Evolutionary conservation across 257 asterid genomes (phyloP).

Genomic region (Lithospermum erythrorhizon): DNA sequence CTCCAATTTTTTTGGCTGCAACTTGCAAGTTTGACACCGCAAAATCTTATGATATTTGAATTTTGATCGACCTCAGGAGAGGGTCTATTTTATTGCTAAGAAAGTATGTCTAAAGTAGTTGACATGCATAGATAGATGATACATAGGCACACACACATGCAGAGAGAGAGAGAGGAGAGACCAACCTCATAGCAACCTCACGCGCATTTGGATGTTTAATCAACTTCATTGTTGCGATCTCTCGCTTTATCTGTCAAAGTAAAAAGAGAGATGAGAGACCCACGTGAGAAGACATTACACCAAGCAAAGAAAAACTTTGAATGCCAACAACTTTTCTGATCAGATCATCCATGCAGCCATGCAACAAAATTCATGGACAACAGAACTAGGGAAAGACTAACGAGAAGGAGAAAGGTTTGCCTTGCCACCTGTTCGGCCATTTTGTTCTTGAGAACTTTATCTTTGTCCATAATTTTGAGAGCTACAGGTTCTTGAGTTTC

Average conservation of each 20-base stretch:
- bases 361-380: no score
- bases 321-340: no score
- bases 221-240: constrained; percentile 84
- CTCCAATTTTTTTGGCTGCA: neutral
- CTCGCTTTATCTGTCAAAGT: constrained; percentile 67
- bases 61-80: no score
- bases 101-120: neutral
- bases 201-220: constrained; percentile 80
- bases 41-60: no score
- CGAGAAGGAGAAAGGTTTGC: neutral
- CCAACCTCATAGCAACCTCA: constrained; percentile 62
- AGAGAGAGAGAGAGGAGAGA: constrained; percentile 10
- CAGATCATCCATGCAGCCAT: no score
- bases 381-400: no score
- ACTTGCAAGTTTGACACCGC: neutral
- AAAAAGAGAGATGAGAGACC: constrained; percentile 4
- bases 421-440: constrained; percentile 80
- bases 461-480: constrained; percentile 80
- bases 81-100: neutral
- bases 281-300: constrained; percentile 8
- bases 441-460: constrained; percentile 86
- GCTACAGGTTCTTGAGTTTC: constrained; percentile 80
- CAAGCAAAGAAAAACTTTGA: neutral
- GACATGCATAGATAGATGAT: constrained; percentile 1
- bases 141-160: constrained; percentile 9